Conservation (phyloP, 2,329 filamentous ascomycete genomes). For the Coleophoma eucalyptorum region DNA sequence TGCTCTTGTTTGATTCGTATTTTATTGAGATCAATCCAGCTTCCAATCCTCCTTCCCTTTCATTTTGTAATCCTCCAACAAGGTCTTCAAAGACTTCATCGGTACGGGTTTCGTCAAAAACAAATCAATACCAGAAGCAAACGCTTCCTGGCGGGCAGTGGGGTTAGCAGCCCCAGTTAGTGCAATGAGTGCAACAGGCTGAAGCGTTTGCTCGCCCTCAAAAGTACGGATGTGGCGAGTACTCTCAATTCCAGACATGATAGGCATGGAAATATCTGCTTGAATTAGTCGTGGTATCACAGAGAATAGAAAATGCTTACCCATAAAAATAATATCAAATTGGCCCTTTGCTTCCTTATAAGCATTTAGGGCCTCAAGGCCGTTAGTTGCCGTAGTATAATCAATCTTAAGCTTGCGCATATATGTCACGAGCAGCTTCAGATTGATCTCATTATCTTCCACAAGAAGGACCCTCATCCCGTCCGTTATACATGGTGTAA, state of each 20-base stretch:
- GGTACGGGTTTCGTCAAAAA: slow-evolving; percentile 50
- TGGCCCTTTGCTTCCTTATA: slow-evolving; percentile 24
- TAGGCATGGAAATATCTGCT: slow-evolving; percentile 51
- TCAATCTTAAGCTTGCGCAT: slow-evolving; percentile 27
- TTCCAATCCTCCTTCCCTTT: background rate
- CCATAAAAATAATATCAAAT: slow-evolving; percentile 45
- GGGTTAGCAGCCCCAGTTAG: slow-evolving; percentile 48
- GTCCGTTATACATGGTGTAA: background rate
- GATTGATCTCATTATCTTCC: slow-evolving; percentile 38
- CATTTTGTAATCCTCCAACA: slow-evolving; percentile 24
- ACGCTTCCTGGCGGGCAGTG: slow-evolving; percentile 44
- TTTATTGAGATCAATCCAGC: no score
- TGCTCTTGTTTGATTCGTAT: no score
- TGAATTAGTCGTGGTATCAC: background rate
- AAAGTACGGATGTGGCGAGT: slow-evolving; percentile 44
- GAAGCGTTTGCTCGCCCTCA: slow-evolving; percentile 36
- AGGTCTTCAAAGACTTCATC: slow-evolving; percentile 23
- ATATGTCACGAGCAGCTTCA: slow-evolving; percentile 27
- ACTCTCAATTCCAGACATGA: slow-evolving; percentile 46
- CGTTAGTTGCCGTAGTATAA: slow-evolving; percentile 37
- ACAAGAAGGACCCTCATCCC: slow-evolving; percentile 30
- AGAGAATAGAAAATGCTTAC: slow-evolving; percentile 15
- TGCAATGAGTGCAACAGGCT: slow-evolving; percentile 44
- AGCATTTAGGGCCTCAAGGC: slow-evolving; percentile 40
- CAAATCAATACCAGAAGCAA: slow-evolving; percentile 47